These are phyloP conservation scores for Neckera pumila DNA, from an alignment of 225 moss, liverwort and hornwort genomes.

Conservation along the genomic window DNA sequence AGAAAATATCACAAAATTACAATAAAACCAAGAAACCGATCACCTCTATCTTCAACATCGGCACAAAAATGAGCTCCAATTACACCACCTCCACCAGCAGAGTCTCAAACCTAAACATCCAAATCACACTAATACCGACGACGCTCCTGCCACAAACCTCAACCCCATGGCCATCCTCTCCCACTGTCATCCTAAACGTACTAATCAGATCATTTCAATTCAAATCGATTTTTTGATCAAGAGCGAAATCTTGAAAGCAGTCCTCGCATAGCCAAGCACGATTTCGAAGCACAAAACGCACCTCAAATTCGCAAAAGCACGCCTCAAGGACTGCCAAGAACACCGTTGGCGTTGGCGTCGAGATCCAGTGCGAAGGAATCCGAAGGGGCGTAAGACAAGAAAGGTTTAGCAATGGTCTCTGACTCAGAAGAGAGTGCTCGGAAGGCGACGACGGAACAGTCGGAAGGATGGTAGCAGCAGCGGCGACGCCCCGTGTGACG, in stretches of 20 bases:
- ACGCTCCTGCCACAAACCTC: background rate
- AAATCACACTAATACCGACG: background rate
- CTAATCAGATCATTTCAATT: background rate
- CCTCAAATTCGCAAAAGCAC: background rate
- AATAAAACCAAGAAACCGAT: background rate
- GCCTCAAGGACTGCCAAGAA: background rate
- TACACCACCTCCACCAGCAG: background rate
- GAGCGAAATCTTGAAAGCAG: background rate
- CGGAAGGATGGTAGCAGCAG: background rate
- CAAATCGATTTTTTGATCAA: background rate
- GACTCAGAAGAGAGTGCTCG: background rate
- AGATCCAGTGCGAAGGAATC: background rate
- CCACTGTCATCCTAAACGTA: background rate
- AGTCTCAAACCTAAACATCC: background rate
- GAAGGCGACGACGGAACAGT: background rate
- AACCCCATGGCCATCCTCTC: background rate
- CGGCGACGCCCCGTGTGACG: background rate
- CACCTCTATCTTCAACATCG: background rate
- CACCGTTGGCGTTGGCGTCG: background rate
- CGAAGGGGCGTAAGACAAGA: background rate
- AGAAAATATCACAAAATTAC: background rate
- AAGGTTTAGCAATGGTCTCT: background rate
- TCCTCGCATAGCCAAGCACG: background rate
- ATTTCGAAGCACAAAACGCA: background rate
- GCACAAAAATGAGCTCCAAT: background rate